Evolutionary conservation across 2,329 filamentous ascomycete genomes (phyloP).

Genomic region (Apiospora arundinis): DNA sequence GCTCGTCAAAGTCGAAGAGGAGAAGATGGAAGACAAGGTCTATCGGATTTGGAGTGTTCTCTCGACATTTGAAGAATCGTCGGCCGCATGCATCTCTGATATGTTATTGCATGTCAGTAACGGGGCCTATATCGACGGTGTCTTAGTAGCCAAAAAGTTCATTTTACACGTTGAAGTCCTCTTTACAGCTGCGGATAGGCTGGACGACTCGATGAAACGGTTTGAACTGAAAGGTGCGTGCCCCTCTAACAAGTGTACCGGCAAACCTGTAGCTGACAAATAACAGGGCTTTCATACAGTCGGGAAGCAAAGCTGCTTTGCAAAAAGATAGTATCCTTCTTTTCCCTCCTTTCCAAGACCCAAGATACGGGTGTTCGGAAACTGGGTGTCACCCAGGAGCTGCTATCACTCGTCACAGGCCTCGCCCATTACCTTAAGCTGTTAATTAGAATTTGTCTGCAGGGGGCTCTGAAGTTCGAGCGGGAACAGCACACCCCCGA

Average conservation of each 20-base stretch:
- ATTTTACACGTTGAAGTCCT: slow-evolving; percentile 95
- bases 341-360: slow-evolving; percentile 90
- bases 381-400: slow-evolving; percentile 93
- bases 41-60: slow-evolving; percentile 98
- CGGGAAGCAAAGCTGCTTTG: slow-evolving; percentile 98
- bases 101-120: slow-evolving; percentile 99
- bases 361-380: slow-evolving; percentile 90
- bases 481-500: slow-evolving; percentile 77
- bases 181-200: slow-evolving; percentile 84
- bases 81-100: slow-evolving; percentile 96
- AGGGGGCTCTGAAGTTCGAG: slow-evolving; percentile 90
- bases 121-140: slow-evolving; percentile 92
- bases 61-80: slow-evolving; percentile 96
- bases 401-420: slow-evolving; percentile 96
- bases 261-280: slow-evolving; percentile 24
- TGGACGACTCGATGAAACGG: slow-evolving; percentile 75
- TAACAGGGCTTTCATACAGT: slow-evolving; percentile 81
- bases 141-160: slow-evolving; percentile 93
- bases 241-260: neutral
- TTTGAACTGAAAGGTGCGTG: slow-evolving; percentile 76
- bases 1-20: slow-evolving; percentile 82
- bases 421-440: slow-evolving; percentile 97
- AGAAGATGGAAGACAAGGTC: slow-evolving; percentile 96
- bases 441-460: slow-evolving; percentile 93
- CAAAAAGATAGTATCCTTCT: slow-evolving; percentile 99